Conservation (phyloP, 768 basidiomycete genomes). For the Candolleomyces eurysporus region DNA sequence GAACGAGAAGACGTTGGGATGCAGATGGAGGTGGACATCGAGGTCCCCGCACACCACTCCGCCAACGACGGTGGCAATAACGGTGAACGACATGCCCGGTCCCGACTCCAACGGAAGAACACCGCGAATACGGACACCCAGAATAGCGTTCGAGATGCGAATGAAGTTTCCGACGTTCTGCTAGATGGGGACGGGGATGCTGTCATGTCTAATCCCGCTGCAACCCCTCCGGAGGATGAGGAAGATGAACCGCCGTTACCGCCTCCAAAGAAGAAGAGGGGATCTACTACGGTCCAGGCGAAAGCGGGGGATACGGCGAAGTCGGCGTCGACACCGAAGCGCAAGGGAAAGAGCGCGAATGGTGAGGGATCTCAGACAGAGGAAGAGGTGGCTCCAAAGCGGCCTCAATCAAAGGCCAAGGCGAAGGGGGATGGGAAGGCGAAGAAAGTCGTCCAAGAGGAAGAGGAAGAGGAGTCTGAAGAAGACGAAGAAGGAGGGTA, state of each 20-base stretch:
- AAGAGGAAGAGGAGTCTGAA: slow-evolving; percentile 12
- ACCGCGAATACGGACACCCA: slow-evolving; percentile 1
- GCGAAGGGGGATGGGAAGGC: slow-evolving; percentile 1
- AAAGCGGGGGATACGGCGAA: too few species aligned
- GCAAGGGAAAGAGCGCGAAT: neutral
- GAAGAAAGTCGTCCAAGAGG: slow-evolving; percentile 11
- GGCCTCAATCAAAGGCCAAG: neutral
- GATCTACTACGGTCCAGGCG: too few species aligned
- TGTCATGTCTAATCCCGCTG: neutral
- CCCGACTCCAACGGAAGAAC: too few species aligned
- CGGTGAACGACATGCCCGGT: neutral
- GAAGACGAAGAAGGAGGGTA: slow-evolving; percentile 12
- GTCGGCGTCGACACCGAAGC: neutral
- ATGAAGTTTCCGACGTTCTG: neutral
- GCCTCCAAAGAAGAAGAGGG: slow-evolving; percentile 16
- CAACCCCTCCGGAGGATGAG: neutral
- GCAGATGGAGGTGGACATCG: slow-evolving; percentile 21
- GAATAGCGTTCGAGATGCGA: neutral
- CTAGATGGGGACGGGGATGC: slow-evolving; percentile 1
- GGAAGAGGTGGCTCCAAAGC: neutral
- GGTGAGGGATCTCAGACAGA: slow-evolving; percentile 10
- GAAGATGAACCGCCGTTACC: slow-evolving; percentile 15
- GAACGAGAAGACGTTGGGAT: slow-evolving; percentile 10
- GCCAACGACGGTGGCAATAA: neutral
- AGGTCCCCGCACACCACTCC: neutral